Conservation (phyloP, 345 rosid genomes). For the Syzygium aqueum region DNA sequence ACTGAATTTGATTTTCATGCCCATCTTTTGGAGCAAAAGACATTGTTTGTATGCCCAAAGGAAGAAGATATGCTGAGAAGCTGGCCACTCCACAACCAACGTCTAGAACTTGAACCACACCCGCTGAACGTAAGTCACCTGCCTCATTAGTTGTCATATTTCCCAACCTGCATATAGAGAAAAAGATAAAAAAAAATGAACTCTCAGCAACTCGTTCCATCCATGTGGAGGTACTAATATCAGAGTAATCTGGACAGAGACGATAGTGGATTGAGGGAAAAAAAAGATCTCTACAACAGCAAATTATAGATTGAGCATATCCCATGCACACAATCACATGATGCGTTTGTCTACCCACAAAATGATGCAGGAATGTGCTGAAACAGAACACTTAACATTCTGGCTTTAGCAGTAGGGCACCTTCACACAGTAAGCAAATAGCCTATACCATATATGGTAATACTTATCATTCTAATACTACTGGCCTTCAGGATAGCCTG, state of each 20-base stretch:
- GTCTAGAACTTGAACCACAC: slow-evolving; percentile 80
- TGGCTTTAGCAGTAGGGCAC: neutral
- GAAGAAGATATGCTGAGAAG: slow-evolving; percentile 88
- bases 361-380: neutral
- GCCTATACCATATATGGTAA: neutral
- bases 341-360: neutral
- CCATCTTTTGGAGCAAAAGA: slow-evolving; percentile 95
- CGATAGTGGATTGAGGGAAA: neutral
- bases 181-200: neutral
- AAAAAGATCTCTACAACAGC: neutral
- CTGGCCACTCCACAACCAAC: slow-evolving; percentile 99
- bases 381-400: neutral
- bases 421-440: neutral
- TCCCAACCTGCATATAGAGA: slow-evolving; percentile 48
- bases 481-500: neutral
- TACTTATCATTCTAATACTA: neutral
- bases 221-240: neutral
- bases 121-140: slow-evolving; percentile 82
- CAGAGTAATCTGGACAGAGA: neutral
- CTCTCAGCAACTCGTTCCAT: neutral
- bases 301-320: neutral
- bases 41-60: slow-evolving; percentile 78
- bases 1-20: slow-evolving; percentile 97
- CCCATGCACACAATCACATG: neutral
- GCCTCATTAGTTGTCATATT: slow-evolving; percentile 62